Evolutionary conservation across 371 early-diverging fungal genomes (phyloP).

Genomic region (Coemansia sp.): DNA sequence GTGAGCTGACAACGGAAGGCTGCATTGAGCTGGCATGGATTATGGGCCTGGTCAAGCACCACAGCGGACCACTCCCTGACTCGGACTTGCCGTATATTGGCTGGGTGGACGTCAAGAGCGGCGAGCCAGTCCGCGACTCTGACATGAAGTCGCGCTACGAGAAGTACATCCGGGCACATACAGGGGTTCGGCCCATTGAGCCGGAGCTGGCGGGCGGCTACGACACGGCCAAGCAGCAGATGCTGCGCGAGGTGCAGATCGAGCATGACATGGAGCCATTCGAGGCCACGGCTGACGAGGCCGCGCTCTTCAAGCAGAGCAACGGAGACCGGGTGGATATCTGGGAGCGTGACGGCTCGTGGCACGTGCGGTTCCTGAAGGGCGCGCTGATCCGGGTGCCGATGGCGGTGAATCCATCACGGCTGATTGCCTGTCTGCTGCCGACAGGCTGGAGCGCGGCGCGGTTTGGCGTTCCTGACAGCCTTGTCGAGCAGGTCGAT

Average conservation of each 20-base stretch:
- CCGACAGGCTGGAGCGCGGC: conserved; percentile 83
- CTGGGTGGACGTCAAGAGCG: too few species aligned
- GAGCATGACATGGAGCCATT: too few species aligned
- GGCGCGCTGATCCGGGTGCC: conserved; percentile 88
- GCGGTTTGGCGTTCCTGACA: conserved; percentile 72
- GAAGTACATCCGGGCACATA: conserved; percentile 84
- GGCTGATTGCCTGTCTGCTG: conserved; percentile 91
- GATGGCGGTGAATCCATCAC: conserved; percentile 87
- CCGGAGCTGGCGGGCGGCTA: conserved; percentile 64
- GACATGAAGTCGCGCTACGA: conserved; percentile 68
- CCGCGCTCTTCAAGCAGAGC: conserved; percentile 64
- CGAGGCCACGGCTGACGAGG: too few species aligned
- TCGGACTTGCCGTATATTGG: too few species aligned
- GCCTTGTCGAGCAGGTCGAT: conserved; percentile 90
- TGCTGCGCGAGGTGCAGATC: too few species aligned
- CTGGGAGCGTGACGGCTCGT: conserved; percentile 60
- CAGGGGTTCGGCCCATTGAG: conserved; percentile 92
- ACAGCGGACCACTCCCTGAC: too few species aligned
- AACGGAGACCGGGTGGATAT: conserved; percentile 84
- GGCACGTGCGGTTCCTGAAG: conserved; percentile 81
- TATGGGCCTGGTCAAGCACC: conserved; percentile 85
- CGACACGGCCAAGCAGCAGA: too few species aligned
- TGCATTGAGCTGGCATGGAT: conserved; percentile 96
- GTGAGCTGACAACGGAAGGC: conserved; percentile 90
- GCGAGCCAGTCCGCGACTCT: too few species aligned